Evolutionary conservation across 139 green algal genomes (phyloP).

Genomic region (Edaphochlamys debaryana): DNA sequence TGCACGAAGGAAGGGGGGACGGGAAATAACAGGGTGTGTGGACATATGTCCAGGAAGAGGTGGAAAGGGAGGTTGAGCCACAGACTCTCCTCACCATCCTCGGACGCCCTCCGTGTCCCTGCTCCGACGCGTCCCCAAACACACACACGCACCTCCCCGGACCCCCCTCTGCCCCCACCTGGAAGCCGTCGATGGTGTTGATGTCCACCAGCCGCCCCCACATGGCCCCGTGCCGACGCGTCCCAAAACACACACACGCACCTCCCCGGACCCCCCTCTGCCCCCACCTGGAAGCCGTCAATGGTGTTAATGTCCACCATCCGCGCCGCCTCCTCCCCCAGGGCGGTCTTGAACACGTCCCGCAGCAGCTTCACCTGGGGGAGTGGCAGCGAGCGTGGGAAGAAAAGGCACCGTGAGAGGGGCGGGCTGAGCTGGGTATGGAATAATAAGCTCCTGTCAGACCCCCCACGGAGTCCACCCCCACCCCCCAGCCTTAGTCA

Average conservation of each 20-base stretch:
- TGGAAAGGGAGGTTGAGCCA: neutral
- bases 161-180: conserved; percentile 47
- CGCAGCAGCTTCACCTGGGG: conserved; percentile 78
- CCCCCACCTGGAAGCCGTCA: conserved; percentile 86
- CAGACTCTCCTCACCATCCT: neutral
- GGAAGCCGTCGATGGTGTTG: conserved; percentile 96
- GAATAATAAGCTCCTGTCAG: too few species aligned
- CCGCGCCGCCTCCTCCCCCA: conserved; percentile 68
- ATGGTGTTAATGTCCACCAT: conserved; percentile 95
- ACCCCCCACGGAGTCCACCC: too few species aligned
- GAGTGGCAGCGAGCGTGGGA: neutral
- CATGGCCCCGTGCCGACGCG: conserved; percentile 64
- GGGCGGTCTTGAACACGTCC: conserved; percentile 58
- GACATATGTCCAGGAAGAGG: neutral
- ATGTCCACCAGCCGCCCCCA: conserved; percentile 83
- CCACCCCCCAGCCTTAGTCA: too few species aligned
- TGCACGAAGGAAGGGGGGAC: conserved; percentile 42
- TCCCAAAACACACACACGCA: too few species aligned
- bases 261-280: neutral
- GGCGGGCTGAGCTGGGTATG: neutral
- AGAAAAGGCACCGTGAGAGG: too few species aligned
- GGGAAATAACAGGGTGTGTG: too few species aligned
- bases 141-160: too few species aligned
- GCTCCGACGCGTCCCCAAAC: conserved; percentile 29
- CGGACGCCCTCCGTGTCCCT: conserved; percentile 64